Evolutionary conservation across 768 basidiomycete species (phyloP).

Genomic region (Boletus vermiculosoides): DNA sequence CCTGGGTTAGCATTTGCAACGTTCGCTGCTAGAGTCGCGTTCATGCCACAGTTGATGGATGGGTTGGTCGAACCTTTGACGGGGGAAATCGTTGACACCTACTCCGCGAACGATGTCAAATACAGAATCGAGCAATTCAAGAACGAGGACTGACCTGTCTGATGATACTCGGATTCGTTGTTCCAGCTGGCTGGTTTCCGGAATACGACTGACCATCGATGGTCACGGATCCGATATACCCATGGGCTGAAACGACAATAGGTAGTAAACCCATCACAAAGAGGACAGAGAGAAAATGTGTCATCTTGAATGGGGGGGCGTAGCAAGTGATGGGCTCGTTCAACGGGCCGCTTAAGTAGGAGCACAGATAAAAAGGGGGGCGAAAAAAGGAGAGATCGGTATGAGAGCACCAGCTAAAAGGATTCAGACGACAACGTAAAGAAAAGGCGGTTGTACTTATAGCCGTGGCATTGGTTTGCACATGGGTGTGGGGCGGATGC

Average conservation of each 20-base stretch:
- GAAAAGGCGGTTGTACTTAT: slow-evolving; percentile 16
- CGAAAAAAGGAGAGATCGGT: neutral
- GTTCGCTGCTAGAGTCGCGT: slow-evolving; percentile 47
- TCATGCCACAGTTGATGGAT: slow-evolving; percentile 57
- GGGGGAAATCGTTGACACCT: slow-evolving; percentile 41
- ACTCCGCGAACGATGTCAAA: neutral
- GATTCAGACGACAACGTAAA: neutral
- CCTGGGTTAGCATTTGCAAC: slow-evolving; percentile 62
- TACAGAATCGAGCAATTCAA: neutral
- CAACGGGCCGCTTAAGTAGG: slow-evolving; percentile 20
- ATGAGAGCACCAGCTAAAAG: neutral
- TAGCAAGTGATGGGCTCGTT: slow-evolving; percentile 14
- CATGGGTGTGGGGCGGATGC: slow-evolving; percentile 19
- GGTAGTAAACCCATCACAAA: slow-evolving; percentile 16
- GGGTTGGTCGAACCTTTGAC: slow-evolving; percentile 59
- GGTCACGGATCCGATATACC: slow-evolving; percentile 29
- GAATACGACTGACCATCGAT: slow-evolving; percentile 30
- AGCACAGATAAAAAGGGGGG: slow-evolving; percentile 4
- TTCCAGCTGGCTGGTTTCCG: slow-evolving; percentile 34
- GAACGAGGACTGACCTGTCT: slow-evolving; percentile 35
- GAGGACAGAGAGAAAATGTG: slow-evolving; percentile 8
- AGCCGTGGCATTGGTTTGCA: slow-evolving; percentile 3
- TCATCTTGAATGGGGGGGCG: slow-evolving; percentile 10
- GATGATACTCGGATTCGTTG: slow-evolving; percentile 39
- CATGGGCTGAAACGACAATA: slow-evolving; percentile 30